Conservation (phyloP, 2,329 filamentous ascomycete genomes). For the Diaporthe batatas region DNA sequence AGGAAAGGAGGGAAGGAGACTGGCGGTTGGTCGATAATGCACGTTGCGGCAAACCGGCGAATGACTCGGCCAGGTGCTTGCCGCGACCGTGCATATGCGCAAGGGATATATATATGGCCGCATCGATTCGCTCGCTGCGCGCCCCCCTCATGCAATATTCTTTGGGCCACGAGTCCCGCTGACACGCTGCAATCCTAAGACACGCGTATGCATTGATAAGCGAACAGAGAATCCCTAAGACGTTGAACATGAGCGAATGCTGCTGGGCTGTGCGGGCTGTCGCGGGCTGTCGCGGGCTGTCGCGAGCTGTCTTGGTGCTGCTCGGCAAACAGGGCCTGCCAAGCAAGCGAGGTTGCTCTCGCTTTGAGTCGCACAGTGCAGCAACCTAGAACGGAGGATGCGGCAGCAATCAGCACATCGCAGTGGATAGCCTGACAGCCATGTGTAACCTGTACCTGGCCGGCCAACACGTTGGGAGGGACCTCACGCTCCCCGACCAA, state of each 20-base stretch:
- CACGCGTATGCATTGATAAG: neutral
- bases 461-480: too few species aligned
- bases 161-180: neutral
- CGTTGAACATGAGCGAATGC: neutral
- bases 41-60: slow-evolving; percentile 20
- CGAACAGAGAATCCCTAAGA: neutral
- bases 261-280: neutral
- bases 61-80: slow-evolving; percentile 5
- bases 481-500: too few species aligned
- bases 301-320: too few species aligned
- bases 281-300: too few species aligned
- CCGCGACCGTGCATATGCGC: slow-evolving; percentile 17
- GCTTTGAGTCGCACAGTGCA: neutral
- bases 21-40: neutral
- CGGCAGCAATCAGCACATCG: neutral
- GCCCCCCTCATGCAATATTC: slow-evolving; percentile 1
- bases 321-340: neutral
- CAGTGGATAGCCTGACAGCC: neutral
- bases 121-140: slow-evolving; percentile 6
- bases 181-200: neutral
- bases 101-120: neutral
- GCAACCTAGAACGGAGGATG: neutral
- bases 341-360: neutral
- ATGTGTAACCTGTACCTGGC: neutral
- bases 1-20: neutral